Base-by-base conservation (phyloP, 2,329 filamentous ascomycete species). In the Berkeleyomyces basicola region DNA sequence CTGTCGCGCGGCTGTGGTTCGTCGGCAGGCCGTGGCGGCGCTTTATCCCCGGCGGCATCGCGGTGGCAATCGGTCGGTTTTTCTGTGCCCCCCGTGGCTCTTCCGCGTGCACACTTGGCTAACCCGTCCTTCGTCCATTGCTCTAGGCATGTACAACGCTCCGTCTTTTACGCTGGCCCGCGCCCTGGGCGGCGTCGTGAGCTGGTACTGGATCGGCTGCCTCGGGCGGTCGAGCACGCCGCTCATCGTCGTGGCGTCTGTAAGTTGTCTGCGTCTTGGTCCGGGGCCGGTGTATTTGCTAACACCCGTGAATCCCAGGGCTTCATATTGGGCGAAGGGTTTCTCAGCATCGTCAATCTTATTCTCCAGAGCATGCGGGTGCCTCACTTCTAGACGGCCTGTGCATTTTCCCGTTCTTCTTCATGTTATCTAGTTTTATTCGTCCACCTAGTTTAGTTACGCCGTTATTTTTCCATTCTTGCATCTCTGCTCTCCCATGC, bases 81-180 rank as follows among this genome's bases (percentile, higher is more conserved):
- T 65, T 36, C 14, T 11, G 23, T 2, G 23, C 23, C 23, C 23
- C 23, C 23, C 23, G 23, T 23, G 23, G 2, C 23, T 9, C 7
- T 9, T n/a, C 36, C 5, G 2, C n/a, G 4, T 37, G n/a, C n/a
- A 23, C 2, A 14, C 33, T 39, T 55, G 5, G 7, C 7, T 39
- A n/a, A 16, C 46, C n/a, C 2, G 16, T 9, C 4, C 9, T 31
- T 36, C 10, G 16, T 40, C 36, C 1, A 23, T 36, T 40, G 57
- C 59, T 53, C 16, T 68, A 86, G 87, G 93, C 58, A 99, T 99
- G 84, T 99, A 97, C 74, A 99, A 97, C 69, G 90, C 92, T 0
- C 93, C 93, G 0, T 95, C 90, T 0, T 99, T 99, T 71, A 99
- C 93, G 0, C 77, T 99, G 44, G 91, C 93, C 0, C 79, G 93